Evolutionary conservation across 2,329 filamentous ascomycete species (phyloP).

Genomic region (Epichloe uncinata): DNA sequence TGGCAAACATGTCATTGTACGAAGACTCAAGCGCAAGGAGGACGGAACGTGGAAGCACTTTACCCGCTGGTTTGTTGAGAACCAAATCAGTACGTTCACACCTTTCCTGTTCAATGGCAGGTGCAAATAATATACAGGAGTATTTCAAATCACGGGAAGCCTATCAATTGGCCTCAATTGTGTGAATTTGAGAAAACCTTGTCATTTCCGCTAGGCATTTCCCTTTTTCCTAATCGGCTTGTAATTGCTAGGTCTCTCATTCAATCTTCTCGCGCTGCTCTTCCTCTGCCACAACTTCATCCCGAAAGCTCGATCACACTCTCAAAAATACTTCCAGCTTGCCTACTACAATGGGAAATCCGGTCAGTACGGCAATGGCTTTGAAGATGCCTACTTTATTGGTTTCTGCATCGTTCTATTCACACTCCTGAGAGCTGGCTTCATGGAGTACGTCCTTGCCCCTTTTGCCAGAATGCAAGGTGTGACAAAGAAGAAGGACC

Average conservation of each 20-base stretch:
- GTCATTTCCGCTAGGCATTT: slow-evolving; percentile 3
- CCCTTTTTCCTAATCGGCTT: background rate
- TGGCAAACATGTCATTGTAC: slow-evolving; percentile 39
- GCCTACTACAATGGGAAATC: slow-evolving; percentile 65
- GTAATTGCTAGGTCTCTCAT: slow-evolving; percentile 48
- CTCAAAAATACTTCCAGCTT: slow-evolving; percentile 77
- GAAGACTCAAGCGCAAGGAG: slow-evolving; percentile 47
- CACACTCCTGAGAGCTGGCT: slow-evolving; percentile 69
- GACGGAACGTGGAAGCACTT: slow-evolving; percentile 48
- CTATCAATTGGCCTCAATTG: background rate
- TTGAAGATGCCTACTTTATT: slow-evolving; percentile 68
- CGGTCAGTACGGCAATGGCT: slow-evolving; percentile 61
- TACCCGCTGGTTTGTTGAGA: slow-evolving; percentile 58
- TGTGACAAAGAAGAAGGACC: slow-evolving; percentile 60
- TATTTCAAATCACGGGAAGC: background rate
- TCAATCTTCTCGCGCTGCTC: slow-evolving; percentile 75
- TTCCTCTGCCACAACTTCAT: slow-evolving; percentile 72
- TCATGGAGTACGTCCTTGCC: slow-evolving; percentile 77
- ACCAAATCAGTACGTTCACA: slow-evolving; percentile 58
- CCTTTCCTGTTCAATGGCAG: slow-evolving; percentile 5
- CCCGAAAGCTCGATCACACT: slow-evolving; percentile 64
- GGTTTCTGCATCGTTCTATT: slow-evolving; percentile 70
- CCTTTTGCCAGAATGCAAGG: slow-evolving; percentile 63
- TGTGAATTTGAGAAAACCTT: background rate
- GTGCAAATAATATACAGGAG: background rate